Evolutionary conservation across 441 rosid genomes (phyloP), one percentile per base, ranked within the genome.

Genomic region (Populus hybrid): DNA sequence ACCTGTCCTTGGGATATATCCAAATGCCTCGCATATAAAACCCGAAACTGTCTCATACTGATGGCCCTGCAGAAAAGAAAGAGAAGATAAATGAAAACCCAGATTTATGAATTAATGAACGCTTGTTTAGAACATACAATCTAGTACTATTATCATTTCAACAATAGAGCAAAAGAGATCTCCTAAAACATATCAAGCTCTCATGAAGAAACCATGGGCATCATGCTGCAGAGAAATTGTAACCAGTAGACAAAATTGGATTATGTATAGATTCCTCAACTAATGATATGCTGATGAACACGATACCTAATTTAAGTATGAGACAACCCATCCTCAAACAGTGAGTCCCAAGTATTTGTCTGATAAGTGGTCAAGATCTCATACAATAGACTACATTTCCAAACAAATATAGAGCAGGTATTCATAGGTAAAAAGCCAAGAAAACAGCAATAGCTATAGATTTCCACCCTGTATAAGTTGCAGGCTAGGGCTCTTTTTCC

Each of bases 31-130:
- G 2, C 99, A 94, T 71, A 97, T 83, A 81, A 91, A 97, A 74
- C 99, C 99, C 16, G 99, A 97, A 23, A 94, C 99, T 18, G 99
- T 94, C 92, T 97, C 99, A 23, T 94, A 97, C 82, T 94, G 99
- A 87, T 92, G 97, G 67, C 87, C 99, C 99, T 97, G 90, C 71
- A 73, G 57, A 80, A 74, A 70, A 75, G 50, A 35, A 57, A 72
- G 34, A 63, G 6, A 57, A 36, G 70, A 24, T 63, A 57, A 80
- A 10, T 35, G 40, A 63, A 28, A 74, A 64, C 46, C 26, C 57
- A 30, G 69, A 69, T 28, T 63, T 73, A 5, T 75, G 75, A 69
- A 53, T 74, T 68, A 67, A 76, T 8, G 5, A 28, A 24, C 14
- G 14, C 30, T 50, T 35, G 16, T 46, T 46, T 46, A 46, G 57